Base-by-base conservation (phyloP, 2,329 filamentous ascomycete species). In the Dactylellina parvicollis region DNA sequence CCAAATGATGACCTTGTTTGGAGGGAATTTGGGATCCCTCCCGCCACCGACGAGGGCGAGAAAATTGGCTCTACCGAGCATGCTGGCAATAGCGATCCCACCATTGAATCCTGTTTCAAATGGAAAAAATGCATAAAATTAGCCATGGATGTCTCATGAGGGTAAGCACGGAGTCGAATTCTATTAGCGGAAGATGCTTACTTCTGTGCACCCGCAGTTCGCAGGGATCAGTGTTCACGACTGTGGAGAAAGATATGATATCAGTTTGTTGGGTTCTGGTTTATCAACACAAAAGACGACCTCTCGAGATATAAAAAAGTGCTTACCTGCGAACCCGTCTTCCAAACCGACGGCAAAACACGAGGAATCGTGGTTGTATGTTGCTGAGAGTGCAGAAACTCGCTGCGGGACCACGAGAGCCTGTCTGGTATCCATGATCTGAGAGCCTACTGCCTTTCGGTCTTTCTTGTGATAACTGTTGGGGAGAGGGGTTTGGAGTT, bases 1-100 rank as follows among this genome's bases (percentile, higher is more conserved):
- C 93, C 93, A 98, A 77, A 98, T 91, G 76, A 96, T 88, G 52
- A 93, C 86, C 84, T 96, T 96, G 81, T 93, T 96, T 79, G 90
- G 90, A 12, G 92, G 89, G 78, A 92, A 95, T 79, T 94, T 94
- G 59, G 93, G 92, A 70, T 89, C 88, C 77, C 87, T 90, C 52
- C 95, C 92, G 77, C 94, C 94, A 75, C 93, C 93, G 62, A 97
- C 92, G 8, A 98, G 85, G 26, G 92, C 94, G 34, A 97, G 85
- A 80, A 93, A 96, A 82, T 94, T 93, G 59, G 91, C 89, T 76
- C 88, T 90, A 46, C 90, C 91, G 80, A 96, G 88, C 91, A 96
- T 95, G 80, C 92, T 89, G 24, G 90, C 91, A 40, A 92, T 84
- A 40, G 90, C 91, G 75, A 96, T 88, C 49, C 92, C 92, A 16